A percentile compares a stretch with the other conserved stretches of the same genome.
Conservation (phyloP, 176 grass and related monocot genomes). For the Alopecurus myosuroides region DNA sequence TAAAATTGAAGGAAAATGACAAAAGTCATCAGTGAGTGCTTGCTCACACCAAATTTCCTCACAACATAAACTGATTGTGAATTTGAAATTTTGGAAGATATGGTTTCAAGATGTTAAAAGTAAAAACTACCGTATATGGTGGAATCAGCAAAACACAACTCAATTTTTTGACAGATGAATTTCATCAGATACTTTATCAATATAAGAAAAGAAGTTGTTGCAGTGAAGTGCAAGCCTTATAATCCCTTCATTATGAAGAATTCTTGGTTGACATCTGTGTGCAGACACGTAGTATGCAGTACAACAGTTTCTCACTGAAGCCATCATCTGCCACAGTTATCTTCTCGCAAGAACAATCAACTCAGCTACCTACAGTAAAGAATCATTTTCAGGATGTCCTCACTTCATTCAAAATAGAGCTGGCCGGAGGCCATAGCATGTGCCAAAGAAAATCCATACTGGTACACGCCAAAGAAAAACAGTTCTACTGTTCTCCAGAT, state of each 20-base stretch:
- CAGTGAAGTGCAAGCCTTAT: conserved; percentile 12
- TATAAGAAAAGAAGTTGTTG: not conserved
- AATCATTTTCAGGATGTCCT: not conserved
- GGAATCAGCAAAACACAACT: not conserved
- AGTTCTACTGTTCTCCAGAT: not conserved
- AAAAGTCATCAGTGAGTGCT: not conserved
- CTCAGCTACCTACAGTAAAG: not conserved
- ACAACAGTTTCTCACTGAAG: not conserved
- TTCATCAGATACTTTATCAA: not conserved
- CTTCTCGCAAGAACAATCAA: not conserved
- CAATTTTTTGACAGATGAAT: not conserved
- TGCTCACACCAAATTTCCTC: not conserved
- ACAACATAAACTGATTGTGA: not conserved
- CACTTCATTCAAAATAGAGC: not conserved
- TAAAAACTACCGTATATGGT: not conserved
- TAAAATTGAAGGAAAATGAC: not conserved
- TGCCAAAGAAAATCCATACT: not conserved
- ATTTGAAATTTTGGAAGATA: not conserved
- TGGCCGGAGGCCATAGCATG: not conserved
- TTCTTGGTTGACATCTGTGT: not conserved
- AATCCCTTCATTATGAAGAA: conserved; percentile 2
- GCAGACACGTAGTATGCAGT: not conserved
- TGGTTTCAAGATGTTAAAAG: not conserved
- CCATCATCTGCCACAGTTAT: not conserved
- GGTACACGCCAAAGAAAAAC: not conserved